These are phyloP conservation scores for Malbranchea cinnamomea DNA, from an alignment of 2,329 filamentous ascomycete genomes.

Conservation along the genomic window DNA sequence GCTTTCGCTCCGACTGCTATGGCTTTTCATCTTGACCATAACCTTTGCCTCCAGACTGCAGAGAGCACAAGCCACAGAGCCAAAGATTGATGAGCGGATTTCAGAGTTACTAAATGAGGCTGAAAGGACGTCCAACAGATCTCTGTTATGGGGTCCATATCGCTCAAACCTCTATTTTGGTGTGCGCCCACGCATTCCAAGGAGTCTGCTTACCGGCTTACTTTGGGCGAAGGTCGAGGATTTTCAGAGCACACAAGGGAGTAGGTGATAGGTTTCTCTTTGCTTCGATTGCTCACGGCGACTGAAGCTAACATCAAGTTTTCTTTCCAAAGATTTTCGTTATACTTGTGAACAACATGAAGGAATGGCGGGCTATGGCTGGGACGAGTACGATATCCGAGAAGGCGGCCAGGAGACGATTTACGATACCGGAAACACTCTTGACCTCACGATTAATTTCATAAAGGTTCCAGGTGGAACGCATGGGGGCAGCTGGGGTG, in stretches of 20 bases:
- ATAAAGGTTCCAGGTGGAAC: conserved; percentile 78
- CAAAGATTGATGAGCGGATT: no score
- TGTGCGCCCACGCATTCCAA: conserved; percentile 63
- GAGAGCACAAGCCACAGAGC: no score
- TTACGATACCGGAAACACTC: conserved; percentile 71
- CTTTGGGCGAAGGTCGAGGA: conserved; percentile 81
- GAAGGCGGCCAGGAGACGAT: conserved; percentile 79
- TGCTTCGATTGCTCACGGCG: not conserved
- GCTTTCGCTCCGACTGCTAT: no score
- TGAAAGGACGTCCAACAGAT: conserved; percentile 51
- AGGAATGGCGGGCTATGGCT: conserved; percentile 88
- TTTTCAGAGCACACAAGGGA: conserved; percentile 58
- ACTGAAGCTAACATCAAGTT: not conserved
- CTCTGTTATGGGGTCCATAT: conserved; percentile 91
- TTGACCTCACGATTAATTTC: conserved; percentile 87
- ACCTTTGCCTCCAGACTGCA: no score
- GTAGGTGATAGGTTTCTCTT: conserved; percentile 36
- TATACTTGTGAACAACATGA: conserved; percentile 95
- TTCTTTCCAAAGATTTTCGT: conserved; percentile 73
- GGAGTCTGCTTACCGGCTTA: conserved; percentile 67
- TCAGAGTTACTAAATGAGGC: conserved; percentile 27
- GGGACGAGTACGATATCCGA: conserved; percentile 91
- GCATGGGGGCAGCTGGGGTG: conserved; percentile 84
- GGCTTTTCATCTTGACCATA: no score
- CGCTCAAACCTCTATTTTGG: conserved; percentile 91